phyloP scores from a whole-genome alignment of 164 flowering plant species.

The Magnolia officinalis region DNA sequence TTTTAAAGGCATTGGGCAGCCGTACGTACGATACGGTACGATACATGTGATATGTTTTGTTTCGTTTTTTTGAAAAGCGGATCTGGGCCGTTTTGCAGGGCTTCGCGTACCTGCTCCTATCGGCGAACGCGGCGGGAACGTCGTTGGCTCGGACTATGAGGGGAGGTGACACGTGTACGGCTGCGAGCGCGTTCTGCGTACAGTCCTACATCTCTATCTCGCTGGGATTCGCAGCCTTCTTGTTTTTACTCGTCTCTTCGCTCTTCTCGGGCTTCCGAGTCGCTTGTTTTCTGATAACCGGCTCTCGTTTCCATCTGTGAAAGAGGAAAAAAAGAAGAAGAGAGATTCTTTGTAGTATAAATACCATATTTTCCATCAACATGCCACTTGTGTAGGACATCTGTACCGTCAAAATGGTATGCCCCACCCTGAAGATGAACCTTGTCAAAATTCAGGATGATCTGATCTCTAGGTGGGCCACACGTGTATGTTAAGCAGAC shows the following conservation, averaged over 20 bases:
- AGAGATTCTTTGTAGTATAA: not conserved
- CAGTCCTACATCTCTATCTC: conserved; percentile 62
- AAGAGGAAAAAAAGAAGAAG: not conserved
- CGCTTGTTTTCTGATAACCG: conserved; percentile 63
- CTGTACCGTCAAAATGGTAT: no score
- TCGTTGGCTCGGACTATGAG: conserved; percentile 43
- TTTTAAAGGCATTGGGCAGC: no score
- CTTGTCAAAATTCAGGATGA: no score
- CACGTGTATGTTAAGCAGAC: not conserved
- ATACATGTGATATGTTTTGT: not conserved
- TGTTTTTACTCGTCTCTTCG: conserved; percentile 60
- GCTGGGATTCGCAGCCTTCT: conserved; percentile 68
- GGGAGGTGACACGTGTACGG: conserved; percentile 43
- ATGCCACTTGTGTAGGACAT: not conserved
- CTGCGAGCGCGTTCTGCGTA: conserved; percentile 48
- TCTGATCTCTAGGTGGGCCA: not conserved
- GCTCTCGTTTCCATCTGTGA: conserved; percentile 60
- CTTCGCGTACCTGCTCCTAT: conserved; percentile 68
- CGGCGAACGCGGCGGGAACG: conserved; percentile 71
- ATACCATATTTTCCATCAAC: not conserved
- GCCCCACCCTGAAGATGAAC: no score
- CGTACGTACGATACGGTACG: no score
- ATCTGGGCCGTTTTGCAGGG: conserved; percentile 32
- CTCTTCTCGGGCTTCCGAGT: conserved; percentile 77
- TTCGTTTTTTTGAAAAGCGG: not conserved